Evolutionary conservation across 192 early-diverging fungal species (phyloP).

Genomic region (Phycomyces blakesleeanus): DNA sequence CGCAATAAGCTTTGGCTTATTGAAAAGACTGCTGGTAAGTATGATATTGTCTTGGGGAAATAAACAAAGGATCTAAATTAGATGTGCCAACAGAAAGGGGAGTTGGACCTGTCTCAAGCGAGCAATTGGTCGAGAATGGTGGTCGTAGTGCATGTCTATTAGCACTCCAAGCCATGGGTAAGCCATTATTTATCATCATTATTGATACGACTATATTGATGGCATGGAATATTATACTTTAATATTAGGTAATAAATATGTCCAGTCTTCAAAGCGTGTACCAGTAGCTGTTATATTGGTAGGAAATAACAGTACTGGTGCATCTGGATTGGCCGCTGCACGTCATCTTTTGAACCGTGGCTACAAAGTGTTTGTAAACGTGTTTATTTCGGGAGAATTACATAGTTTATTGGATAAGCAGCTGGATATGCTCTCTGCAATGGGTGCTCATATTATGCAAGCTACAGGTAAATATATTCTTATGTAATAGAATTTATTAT

Average conservation of each 20-base stretch:
- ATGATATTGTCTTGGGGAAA: not conserved
- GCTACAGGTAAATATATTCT: not conserved
- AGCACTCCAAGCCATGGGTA: conserved; percentile 59
- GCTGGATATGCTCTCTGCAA: not conserved
- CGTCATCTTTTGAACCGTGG: conserved; percentile 78
- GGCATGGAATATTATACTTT: too few relatives aligned
- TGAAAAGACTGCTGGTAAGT: conserved; percentile 33
- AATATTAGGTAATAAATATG: not conserved
- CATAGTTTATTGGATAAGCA: conserved; percentile 34
- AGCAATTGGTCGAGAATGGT: conserved; percentile 79
- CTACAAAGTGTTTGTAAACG: conserved; percentile 52
- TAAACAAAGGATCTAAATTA: conserved; percentile 18
- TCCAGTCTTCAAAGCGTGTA: conserved; percentile 19
- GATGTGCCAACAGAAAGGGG: conserved; percentile 63
- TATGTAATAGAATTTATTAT: not conserved
- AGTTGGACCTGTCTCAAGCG: conserved; percentile 28
- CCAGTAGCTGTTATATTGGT: conserved; percentile 58
- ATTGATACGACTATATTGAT: conserved; percentile 50
- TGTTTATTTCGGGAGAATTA: not conserved
- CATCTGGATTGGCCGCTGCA: conserved; percentile 66
- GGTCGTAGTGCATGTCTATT: conserved; percentile 71
- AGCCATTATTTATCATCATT: not conserved
- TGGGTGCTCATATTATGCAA: not conserved
- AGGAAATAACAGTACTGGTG: conserved; percentile 69
- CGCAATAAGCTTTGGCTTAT: conserved; percentile 62